These are phyloP conservation scores for Pilasporangium apinafurcum DNA, from an alignment of 352 stramenopile species.

Conservation along the genomic window DNA sequence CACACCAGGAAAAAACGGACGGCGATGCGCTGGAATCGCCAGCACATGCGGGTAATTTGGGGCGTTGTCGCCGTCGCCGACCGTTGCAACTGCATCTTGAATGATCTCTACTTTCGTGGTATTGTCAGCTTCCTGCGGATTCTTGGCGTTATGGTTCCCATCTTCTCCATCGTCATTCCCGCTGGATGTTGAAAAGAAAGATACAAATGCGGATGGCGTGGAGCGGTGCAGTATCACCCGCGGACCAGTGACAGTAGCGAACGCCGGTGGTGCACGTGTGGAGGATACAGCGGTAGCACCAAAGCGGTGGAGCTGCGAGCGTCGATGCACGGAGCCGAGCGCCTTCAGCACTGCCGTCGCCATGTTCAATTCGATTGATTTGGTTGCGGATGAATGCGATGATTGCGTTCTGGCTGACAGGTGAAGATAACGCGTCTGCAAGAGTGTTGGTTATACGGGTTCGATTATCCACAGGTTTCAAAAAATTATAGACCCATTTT, in stretches of 20 bases:
- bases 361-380: no score
- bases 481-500: no score
- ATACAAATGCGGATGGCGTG: not conserved
- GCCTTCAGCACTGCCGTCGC: conserved; percentile 27
- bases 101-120: conserved; percentile 43
- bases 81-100: conserved; percentile 47
- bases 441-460: no score
- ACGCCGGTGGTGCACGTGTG: not conserved
- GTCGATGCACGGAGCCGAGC: conserved; percentile 14
- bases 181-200: conserved; percentile 19
- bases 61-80: conserved; percentile 62
- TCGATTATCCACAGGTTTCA: no score
- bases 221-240: not conserved
- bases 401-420: no score
- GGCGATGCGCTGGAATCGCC: conserved; percentile 66
- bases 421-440: no score
- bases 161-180: conserved; percentile 13
- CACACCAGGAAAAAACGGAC: conserved; percentile 78
- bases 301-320: conserved; percentile 3
- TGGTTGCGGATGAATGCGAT: no score
- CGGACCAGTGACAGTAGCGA: not conserved
- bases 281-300: not conserved
- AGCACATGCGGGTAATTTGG: conserved; percentile 71
- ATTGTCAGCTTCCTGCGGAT: conserved; percentile 12
- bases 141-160: conserved; percentile 7